Base-by-base conservation (phyloP, 2,329 filamentous ascomycete species). In the Emmonsia crescens region DNA sequence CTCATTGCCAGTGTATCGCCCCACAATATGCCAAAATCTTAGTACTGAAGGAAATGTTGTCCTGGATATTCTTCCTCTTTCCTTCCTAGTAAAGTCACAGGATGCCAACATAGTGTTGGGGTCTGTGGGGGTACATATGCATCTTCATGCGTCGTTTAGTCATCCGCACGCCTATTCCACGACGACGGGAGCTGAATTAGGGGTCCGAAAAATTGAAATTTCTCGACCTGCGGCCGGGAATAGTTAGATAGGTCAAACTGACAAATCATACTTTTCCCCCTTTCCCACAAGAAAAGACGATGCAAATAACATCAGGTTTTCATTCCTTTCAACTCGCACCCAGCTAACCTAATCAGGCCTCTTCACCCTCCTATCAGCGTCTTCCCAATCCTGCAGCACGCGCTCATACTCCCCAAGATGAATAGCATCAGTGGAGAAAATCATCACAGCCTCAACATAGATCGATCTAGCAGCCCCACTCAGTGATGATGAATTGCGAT, bases 401-500 rank as follows among this genome's bases (percentile, higher is more conserved):
- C 74, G 77, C 73, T 93, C 86, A 71, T 96, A 96, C 52, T 82
- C 80, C 40, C 83, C 80, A 60, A 96, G 69, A 63, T 89, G 83
- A 65, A 96, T 73, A 4, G 87, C 82, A 0, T 88, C 89, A 14
- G 91, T 86, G 46, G 85, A 80, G 86, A 92, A 96, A 2, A 96
- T 73, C 68, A 91, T 78, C 54, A 94, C 73, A 1, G 89, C 91
- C 70, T 96, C 89, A 21, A 96, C 78, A 61, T 72, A 73, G 12
- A 76, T 76, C 70, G 33, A 81, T 74, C 60, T 65, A 14, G 44
- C 14, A 3, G 49, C 64, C 36, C 42, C 59, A 63, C 36, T 46
- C 61, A 9, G 6, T 19, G 51, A 29, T 33, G 48, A 52, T 31
- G 46, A 60, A 63, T 27, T 42, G 61, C 2, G 27, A 58, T 31